Evolutionary conservation across 2,329 filamentous ascomycete species (phyloP).

Genomic region (Alternaria ventricosa): DNA sequence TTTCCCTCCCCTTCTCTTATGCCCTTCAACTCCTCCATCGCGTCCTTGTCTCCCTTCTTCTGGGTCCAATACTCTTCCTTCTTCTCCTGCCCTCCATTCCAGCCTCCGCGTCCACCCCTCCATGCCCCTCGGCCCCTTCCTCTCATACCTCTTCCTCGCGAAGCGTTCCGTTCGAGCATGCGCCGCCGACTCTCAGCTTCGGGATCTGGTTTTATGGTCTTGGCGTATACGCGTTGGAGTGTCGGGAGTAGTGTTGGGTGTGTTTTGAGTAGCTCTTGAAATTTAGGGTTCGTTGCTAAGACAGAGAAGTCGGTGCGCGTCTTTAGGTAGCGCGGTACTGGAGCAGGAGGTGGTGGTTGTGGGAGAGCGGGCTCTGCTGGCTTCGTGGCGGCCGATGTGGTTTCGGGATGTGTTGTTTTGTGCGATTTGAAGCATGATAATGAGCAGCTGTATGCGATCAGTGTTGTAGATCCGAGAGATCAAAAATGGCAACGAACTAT

Average conservation of each 20-base stretch:
- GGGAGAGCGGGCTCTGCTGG: conserved; percentile 19
- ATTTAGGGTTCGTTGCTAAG: conserved; percentile 36
- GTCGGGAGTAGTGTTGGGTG: conserved; percentile 31
- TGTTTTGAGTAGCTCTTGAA: conserved; percentile 34
- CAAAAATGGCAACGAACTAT: conserved; percentile 46
- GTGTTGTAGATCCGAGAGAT: neutral
- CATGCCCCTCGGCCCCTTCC: conserved; percentile 20
- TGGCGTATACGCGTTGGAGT: conserved; percentile 43
- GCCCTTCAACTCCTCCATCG: conserved; percentile 34
- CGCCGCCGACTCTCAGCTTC: conserved; percentile 27
- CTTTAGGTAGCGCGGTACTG: conserved; percentile 40
- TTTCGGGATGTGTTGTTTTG: conserved; percentile 31
- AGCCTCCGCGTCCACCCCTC: conserved; percentile 23
- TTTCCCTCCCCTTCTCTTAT: conserved; percentile 36
- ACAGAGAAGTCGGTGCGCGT: conserved; percentile 40
- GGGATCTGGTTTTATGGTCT: conserved; percentile 42
- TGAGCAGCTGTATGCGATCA: conserved; percentile 32
- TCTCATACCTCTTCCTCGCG: conserved; percentile 20
- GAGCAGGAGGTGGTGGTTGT: conserved; percentile 35
- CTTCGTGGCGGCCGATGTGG: conserved; percentile 3
- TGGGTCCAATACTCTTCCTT: conserved; percentile 32
- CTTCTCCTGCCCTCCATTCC: conserved; percentile 7
- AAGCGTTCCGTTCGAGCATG: conserved; percentile 21
- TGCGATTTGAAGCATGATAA: conserved; percentile 41
- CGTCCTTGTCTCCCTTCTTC: conserved; percentile 41